Evolutionary conservation across 2,329 filamentous ascomycete genomes (phyloP).

Genomic region (Pochonia chlamydosporia): DNA sequence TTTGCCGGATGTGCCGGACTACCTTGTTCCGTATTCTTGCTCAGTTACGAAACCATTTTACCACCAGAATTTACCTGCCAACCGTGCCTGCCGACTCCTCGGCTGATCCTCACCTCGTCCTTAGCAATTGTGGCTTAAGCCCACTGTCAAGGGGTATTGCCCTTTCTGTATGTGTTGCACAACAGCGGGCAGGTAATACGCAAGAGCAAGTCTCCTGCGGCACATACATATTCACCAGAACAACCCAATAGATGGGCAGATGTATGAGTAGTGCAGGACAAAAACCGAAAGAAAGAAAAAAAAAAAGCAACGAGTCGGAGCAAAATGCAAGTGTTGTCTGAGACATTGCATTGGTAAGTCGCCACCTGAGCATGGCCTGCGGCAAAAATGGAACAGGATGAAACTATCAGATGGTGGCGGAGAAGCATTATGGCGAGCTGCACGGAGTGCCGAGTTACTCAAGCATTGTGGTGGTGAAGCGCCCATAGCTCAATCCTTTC

Average conservation of each 20-base stretch:
- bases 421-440: too few species aligned
- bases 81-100: too few species aligned
- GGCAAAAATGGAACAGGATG: background rate
- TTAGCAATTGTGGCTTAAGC: background rate
- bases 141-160: background rate
- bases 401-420: too few species aligned
- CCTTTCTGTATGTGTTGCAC: background rate
- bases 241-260: too few species aligned
- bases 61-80: too few species aligned
- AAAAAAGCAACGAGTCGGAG: background rate
- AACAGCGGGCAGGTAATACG: too few species aligned
- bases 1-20: background rate
- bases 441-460: too few species aligned
- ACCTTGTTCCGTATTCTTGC: background rate
- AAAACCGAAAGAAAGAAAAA: background rate
- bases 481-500: too few species aligned
- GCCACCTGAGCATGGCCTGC: background rate
- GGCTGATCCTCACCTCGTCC: background rate
- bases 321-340: background rate
- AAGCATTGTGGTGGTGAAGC: too few species aligned
- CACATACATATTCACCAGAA: too few species aligned
- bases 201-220: too few species aligned
- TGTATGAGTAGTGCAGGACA: background rate
- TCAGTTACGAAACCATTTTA: too few species aligned
- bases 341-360: background rate